These are phyloP conservation scores for bread wheat (Triticum aestivum) DNA, from an alignment of 176 grass and related monocot genomes.

Conservation along the genomic window IWGSC_CS_RefSeq_v2.1 NC_057808.1:568632577-568633076, in stretches of 20 bases:
- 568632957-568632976: conserved; percentile 21
- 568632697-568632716: conserved; percentile 27
- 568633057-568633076: conserved; percentile 30
- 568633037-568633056: conserved; percentile 42
- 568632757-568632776: conserved; percentile 46
- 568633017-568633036: conserved; percentile 53
- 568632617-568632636: conserved; percentile 66
- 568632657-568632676: conserved; percentile 40
- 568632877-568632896: conserved; percentile 47
- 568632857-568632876: conserved; percentile 60
- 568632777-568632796: conserved; percentile 38
- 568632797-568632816: conserved; percentile 37
- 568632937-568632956: conserved; percentile 39
- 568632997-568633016: conserved; percentile 35
- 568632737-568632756: conserved; percentile 42
- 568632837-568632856: conserved; percentile 58
- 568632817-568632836: conserved; percentile 33
- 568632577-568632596: conserved; percentile 57
- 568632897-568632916: conserved; percentile 47
- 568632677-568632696: conserved; percentile 27
- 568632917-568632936: conserved; percentile 40
- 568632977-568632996: conserved; percentile 17
- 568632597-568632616: conserved; percentile 59
- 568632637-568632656: conserved; percentile 37
- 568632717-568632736: conserved; percentile 20